Evolutionary conservation across 495 filamentous ascomycete genomes (phyloP).

Genomic region (Hypoxylon cercidicola): DNA sequence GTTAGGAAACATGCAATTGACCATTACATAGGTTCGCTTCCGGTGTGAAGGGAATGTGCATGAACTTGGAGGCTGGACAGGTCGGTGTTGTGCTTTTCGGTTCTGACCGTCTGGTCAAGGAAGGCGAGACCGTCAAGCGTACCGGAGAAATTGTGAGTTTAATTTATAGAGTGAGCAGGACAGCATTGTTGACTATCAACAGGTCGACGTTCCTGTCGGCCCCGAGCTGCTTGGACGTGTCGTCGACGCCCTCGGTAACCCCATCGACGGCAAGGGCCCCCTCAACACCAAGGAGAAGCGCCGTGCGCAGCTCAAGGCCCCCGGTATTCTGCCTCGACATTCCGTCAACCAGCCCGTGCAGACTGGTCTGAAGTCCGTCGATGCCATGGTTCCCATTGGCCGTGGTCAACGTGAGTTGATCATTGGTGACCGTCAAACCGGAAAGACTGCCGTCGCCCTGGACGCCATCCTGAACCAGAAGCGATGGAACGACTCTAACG

Average conservation of each 20-base stretch:
- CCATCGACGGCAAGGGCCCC: slow-evolving; percentile 98
- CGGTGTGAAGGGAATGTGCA: slow-evolving; percentile 99
- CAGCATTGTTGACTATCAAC: slow-evolving; percentile 24
- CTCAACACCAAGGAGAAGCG: slow-evolving; percentile 90
- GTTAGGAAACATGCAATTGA: slow-evolving; percentile 43
- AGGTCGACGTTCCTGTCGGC: slow-evolving; percentile 98
- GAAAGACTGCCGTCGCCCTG: slow-evolving; percentile 99
- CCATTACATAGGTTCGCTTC: slow-evolving; percentile 84
- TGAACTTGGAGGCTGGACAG: slow-evolving; percentile 99
- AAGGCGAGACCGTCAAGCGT: slow-evolving; percentile 99
- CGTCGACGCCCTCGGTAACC: slow-evolving; percentile 97
- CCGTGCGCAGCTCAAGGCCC: slow-evolving; percentile 98
- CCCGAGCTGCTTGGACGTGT: slow-evolving; percentile 95
- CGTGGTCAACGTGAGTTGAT: slow-evolving; percentile 99
- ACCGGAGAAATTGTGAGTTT: slow-evolving; percentile 95
- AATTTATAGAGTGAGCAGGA: slow-evolving; percentile 4
- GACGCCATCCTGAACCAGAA: slow-evolving; percentile 99
- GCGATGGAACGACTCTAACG: slow-evolving; percentile 89
- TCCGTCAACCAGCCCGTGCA: slow-evolving; percentile 99
- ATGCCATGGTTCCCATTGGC: slow-evolving; percentile 99
- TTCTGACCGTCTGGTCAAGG: slow-evolving; percentile 99
- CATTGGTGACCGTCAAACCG: slow-evolving; percentile 99
- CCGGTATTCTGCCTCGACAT: slow-evolving; percentile 94
- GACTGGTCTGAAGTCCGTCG: slow-evolving; percentile 98
- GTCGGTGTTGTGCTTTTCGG: slow-evolving; percentile 99